Evolutionary conservation across 257 asterid genomes (phyloP).

Genomic region (Scutellaria minor): DNA sequence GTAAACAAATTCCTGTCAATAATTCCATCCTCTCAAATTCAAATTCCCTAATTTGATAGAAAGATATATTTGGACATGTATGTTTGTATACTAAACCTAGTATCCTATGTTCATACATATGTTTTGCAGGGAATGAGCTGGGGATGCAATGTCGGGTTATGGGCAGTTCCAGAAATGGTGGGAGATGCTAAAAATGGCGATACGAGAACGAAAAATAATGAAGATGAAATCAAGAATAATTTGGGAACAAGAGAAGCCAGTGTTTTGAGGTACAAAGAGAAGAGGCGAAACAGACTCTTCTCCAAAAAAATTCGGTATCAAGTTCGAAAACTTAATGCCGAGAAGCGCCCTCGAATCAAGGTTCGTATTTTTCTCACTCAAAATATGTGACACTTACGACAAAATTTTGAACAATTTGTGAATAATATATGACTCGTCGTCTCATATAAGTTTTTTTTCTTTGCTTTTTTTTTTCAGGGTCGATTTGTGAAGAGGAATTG

Average conservation of each 20-base stretch:
- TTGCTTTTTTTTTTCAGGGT: conserved; percentile 56
- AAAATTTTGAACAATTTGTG: no score
- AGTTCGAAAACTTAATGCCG: conserved; percentile 88
- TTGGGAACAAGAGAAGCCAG: conserved; percentile 72
- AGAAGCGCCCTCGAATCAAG: conserved; percentile 95
- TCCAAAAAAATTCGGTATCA: conserved; percentile 75
- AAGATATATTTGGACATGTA: no score
- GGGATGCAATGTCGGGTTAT: conserved; percentile 49
- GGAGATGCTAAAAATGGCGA: conserved; percentile 28
- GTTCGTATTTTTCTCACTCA: conserved; percentile 32
- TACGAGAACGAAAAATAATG: conserved; percentile 22
- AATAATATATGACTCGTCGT: background rate
- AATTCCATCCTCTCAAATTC: no score
- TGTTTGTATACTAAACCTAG: background rate
- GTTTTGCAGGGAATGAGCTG: conserved; percentile 43
- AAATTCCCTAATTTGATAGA: no score
- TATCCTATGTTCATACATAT: background rate
- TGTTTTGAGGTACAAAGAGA: conserved; percentile 83
- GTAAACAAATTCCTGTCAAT: background rate
- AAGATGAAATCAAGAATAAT: conserved; percentile 39
- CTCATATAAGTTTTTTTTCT: no score
- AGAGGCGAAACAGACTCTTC: conserved; percentile 79
- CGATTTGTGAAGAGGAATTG: conserved; percentile 82
- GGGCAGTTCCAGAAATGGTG: conserved; percentile 71
- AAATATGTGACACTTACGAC: no score